Evolutionary conservation across 1,284 basidiomycete genomes (phyloP).

Genomic region (Irpex sp.): DNA sequence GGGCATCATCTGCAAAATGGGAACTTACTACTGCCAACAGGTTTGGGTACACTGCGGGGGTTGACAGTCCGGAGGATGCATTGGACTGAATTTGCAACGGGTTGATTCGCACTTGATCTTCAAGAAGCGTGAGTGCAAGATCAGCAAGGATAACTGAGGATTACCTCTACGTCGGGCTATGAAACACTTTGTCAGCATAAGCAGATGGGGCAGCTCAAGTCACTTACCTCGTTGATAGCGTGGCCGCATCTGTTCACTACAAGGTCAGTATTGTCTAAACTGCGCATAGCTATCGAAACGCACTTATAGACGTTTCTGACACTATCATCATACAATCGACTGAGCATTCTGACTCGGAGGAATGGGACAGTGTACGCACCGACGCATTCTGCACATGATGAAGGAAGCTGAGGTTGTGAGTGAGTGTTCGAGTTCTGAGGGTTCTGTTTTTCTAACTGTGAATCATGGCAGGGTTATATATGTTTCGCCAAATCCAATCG

Average conservation of each 20-base stretch:
- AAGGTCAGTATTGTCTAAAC: not conserved
- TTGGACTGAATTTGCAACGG: conserved; percentile 63
- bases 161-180: conserved; percentile 61
- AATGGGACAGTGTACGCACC: conserved; percentile 18
- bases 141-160: conserved; percentile 7
- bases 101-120: conserved; percentile 59
- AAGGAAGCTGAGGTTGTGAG: not conserved
- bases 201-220: conserved; percentile 1
- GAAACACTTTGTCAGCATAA: conserved; percentile 8
- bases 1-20: conserved; percentile 10
- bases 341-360: not conserved
- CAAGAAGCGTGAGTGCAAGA: conserved; percentile 1
- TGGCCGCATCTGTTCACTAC: conserved; percentile 42
- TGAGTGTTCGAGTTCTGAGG: not conserved
- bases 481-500: not conserved
- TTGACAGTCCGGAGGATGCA: conserved; percentile 46
- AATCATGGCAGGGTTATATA: not conserved
- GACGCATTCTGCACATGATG: conserved; percentile 22
- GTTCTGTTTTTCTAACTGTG: conserved; percentile 6
- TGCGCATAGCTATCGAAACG: not conserved
- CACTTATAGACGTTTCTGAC: conserved; percentile 21
- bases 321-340: conserved; percentile 6
- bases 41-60: conserved; percentile 47
- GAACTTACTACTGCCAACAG: conserved; percentile 70
- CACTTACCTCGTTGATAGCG: conserved; percentile 45